A percentile compares a stretch with the other conserved stretches of the same genome.
phyloP scores from a whole-genome alignment of 257 asterid species.

The Lycium barbarum region DNA sequence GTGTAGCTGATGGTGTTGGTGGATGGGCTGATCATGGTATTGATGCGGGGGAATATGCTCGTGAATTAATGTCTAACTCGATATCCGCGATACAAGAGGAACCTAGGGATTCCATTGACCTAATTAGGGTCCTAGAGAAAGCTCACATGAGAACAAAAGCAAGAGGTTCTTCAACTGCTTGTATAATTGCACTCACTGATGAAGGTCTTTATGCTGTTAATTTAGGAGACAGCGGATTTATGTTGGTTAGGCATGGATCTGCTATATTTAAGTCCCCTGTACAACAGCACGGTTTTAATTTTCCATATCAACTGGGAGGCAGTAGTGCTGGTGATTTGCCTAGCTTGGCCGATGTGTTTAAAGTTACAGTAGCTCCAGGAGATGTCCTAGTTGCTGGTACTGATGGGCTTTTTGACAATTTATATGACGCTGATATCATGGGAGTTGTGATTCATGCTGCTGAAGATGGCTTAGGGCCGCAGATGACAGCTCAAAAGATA shows the following conservation, averaged over 20 bases:
- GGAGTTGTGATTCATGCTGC: slow-evolving; percentile 27
- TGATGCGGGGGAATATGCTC: slow-evolving; percentile 26
- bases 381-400: slow-evolving; percentile 31
- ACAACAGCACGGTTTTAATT: slow-evolving; percentile 26
- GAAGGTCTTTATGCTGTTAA: slow-evolving; percentile 23
- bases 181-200: slow-evolving; percentile 29
- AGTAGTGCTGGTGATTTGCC: slow-evolving; percentile 26
- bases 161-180: slow-evolving; percentile 33
- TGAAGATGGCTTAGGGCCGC: slow-evolving; percentile 29
- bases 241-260: slow-evolving; percentile 28
- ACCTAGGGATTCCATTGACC: slow-evolving; percentile 24
- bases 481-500: slow-evolving; percentile 31
- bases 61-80: slow-evolving; percentile 30
- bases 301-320: slow-evolving; percentile 30
- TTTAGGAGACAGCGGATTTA: slow-evolving; percentile 36
- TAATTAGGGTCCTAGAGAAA: slow-evolving; percentile 8
- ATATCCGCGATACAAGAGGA: background rate
- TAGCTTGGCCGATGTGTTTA: slow-evolving; percentile 29
- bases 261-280: slow-evolving; percentile 22
- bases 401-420: slow-evolving; percentile 36
- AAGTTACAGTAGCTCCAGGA: slow-evolving; percentile 34
- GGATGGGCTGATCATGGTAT: slow-evolving; percentile 29
- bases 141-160: slow-evolving; percentile 28
- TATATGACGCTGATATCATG: slow-evolving; percentile 25
- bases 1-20: slow-evolving; percentile 29